Evolutionary conservation across 1,284 basidiomycete genomes (phyloP), one percentile per base, ranked within the genome.

Genomic region (Polyporus tsugae): DNA sequence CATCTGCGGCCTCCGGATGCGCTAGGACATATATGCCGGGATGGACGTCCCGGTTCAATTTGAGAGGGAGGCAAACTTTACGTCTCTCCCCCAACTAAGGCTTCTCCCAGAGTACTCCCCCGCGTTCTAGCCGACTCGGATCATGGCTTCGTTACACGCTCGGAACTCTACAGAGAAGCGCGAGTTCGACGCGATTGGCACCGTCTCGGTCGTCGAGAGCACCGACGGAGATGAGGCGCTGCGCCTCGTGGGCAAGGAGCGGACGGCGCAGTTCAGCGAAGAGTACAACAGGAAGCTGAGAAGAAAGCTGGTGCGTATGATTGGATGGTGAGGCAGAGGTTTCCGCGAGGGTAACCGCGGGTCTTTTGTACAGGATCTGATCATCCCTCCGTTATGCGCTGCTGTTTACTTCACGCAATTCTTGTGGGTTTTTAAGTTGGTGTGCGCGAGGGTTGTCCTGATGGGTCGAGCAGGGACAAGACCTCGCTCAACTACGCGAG

Each of bases 371-470:
- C 17, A 90, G 87, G 90, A 91, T 74, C 69, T 82, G 11, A 73
- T 87, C 49, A 89, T 91, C 60, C 86, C 88, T 0, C 86, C 89
- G 4, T 77, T 91, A 35, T 88, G 87, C 74, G 89, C 89, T 0
- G 86, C 87, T 0, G 89, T 90, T 6, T 91, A 90, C 75, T 90
- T 91, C 75, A 89, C 87, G 0, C 89, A 90, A 74, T 90, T 85
- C 70, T 76, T 90, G 89, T 90, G 75, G 63, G 83, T 69, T 42
- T 10, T 33, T 15, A 3, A 5, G 33, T 66, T 22, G 2, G 15
- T 19, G 44, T 10, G 39, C 42, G 41, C 19, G 36, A 55, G 57
- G 59, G 53, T 62, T 11, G 13, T 60, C 10, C 29, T 69, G 17
- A 60, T 58, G 19, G 25, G 38, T 57, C 42, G 58, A 29, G 52